A percentile compares a stretch with the other conserved stretches of the same genome.
Evolutionary conservation across 2,329 filamentous ascomycete genomes (phyloP).

Genomic region (Harringtonia lauricola): DNA sequence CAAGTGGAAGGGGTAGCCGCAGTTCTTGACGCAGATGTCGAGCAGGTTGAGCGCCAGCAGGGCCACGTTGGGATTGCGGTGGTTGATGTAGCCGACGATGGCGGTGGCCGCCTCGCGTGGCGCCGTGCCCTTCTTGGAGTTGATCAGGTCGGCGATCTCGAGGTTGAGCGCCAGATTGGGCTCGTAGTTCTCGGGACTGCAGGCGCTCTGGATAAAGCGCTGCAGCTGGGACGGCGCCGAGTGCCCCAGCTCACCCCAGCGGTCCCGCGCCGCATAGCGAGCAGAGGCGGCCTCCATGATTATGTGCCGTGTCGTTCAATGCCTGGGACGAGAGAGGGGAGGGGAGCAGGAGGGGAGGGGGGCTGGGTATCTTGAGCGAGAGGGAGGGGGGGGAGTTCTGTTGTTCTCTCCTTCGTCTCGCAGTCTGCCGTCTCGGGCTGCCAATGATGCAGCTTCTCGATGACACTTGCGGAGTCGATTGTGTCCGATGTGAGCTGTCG

Average conservation of each 20-base stretch:
- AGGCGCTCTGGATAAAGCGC: constrained; percentile 91
- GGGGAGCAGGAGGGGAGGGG: too few species aligned
- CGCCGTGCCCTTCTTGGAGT: constrained; percentile 91
- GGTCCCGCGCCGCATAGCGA: constrained; percentile 88
- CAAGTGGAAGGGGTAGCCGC: constrained; percentile 96
- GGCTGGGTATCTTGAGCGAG: too few species aligned
- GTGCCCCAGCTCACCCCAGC: constrained; percentile 74
- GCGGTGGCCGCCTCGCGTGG: constrained; percentile 89
- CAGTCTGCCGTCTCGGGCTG: too few species aligned
- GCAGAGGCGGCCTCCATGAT: constrained; percentile 88
- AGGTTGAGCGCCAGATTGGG: constrained; percentile 93
- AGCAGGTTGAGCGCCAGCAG: constrained; percentile 83
- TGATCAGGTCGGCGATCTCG: constrained; percentile 93
- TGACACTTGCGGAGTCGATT: too few species aligned
- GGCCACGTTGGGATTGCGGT: constrained; percentile 91
- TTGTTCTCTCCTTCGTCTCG: too few species aligned
- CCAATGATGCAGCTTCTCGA: too few species aligned
- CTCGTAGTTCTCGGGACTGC: constrained; percentile 95
- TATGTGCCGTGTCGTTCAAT: too few species aligned
- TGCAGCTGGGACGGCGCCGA: constrained; percentile 78
- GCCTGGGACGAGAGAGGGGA: too few species aligned
- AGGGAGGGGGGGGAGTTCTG: too few species aligned
- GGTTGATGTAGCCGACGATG: constrained; percentile 91
- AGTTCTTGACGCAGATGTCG: constrained; percentile 99
- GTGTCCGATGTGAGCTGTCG: too few species aligned